Percentiles rank a stretch among this genome's conserved stretches.
These are phyloP conservation scores for Aureobasidium sp. DNA, from an alignment of 2,329 filamentous ascomycete genomes.

Conservation along the genomic window DNA sequence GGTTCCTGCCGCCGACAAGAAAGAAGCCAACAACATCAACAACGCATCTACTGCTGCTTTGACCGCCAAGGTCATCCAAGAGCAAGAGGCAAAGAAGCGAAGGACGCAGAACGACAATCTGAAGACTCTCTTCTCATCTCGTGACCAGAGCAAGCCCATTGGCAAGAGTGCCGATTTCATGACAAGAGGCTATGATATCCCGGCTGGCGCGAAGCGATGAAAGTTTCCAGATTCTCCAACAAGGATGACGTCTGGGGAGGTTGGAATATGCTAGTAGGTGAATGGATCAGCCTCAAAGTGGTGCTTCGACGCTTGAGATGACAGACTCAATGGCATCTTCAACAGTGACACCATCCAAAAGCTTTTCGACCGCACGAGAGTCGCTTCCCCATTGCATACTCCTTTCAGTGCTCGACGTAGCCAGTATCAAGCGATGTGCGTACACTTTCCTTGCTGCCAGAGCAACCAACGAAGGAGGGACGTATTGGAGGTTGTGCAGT, in stretches of 20 bases:
- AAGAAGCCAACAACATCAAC: slow-evolving; percentile 59
- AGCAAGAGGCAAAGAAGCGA: slow-evolving; percentile 79
- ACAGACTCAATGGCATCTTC: slow-evolving; percentile 54
- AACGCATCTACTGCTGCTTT: slow-evolving; percentile 79
- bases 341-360: slow-evolving; percentile 54
- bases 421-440: slow-evolving; percentile 70
- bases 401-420: slow-evolving; percentile 63
- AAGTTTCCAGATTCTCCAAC: no score
- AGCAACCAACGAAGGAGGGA: slow-evolving; percentile 74
- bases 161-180: slow-evolving; percentile 45
- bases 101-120: slow-evolving; percentile 55
- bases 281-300: slow-evolving; percentile 34
- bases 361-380: slow-evolving; percentile 56
- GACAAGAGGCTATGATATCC: slow-evolving; percentile 40
- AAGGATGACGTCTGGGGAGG: no score
- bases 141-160: slow-evolving; percentile 29
- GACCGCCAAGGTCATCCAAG: slow-evolving; percentile 77
- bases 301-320: slow-evolving; percentile 49
- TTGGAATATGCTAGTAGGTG: no score
- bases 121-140: slow-evolving; percentile 41
- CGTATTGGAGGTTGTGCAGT: slow-evolving; percentile 71
- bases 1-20: slow-evolving; percentile 1
- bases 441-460: slow-evolving; percentile 84
- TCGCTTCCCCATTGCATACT: slow-evolving; percentile 93
- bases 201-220: slow-evolving; percentile 24